Percentiles rank a stretch among this genome's conserved stretches.
Evolutionary conservation across 179 eudicot species (phyloP).

Genomic region (Dionaea muscipula): DNA sequence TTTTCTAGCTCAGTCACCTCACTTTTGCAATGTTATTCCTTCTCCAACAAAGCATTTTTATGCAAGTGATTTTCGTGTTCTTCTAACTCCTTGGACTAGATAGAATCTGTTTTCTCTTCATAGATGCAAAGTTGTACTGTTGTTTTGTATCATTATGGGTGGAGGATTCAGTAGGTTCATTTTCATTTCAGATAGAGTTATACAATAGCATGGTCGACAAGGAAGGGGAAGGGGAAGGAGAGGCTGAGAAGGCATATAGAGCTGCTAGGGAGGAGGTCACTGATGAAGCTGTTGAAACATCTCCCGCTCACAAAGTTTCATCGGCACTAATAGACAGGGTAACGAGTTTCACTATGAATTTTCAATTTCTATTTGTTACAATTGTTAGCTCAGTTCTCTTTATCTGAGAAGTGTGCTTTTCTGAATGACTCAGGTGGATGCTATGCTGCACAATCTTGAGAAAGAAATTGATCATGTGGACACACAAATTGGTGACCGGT

Average conservation of each 20-base stretch:
- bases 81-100: too few species aligned
- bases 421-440: slow-evolving; percentile 54
- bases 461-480: slow-evolving; percentile 98
- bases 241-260: slow-evolving; percentile 64
- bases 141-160: not conserved
- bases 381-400: not conserved
- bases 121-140: too few species aligned
- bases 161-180: not conserved
- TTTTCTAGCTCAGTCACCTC: too few species aligned
- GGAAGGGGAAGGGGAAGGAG: slow-evolving; percentile 51
- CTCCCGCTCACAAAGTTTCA: slow-evolving; percentile 22
- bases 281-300: slow-evolving; percentile 36
- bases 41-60: too few species aligned
- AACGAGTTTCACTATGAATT: slow-evolving; percentile 7
- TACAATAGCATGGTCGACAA: slow-evolving; percentile 69
- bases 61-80: too few species aligned
- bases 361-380: not conserved
- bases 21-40: too few species aligned
- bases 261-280: slow-evolving; percentile 51
- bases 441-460: slow-evolving; percentile 96
- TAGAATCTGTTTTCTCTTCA: too few species aligned
- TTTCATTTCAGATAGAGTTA: slow-evolving; percentile 43
- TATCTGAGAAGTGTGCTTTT: not conserved
- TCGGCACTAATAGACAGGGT: slow-evolving; percentile 37
- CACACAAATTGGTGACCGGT: slow-evolving; percentile 82